These are phyloP conservation scores for Scutellaria minor DNA, from an alignment of 257 asterid species.

Conservation along the genomic window DNA sequence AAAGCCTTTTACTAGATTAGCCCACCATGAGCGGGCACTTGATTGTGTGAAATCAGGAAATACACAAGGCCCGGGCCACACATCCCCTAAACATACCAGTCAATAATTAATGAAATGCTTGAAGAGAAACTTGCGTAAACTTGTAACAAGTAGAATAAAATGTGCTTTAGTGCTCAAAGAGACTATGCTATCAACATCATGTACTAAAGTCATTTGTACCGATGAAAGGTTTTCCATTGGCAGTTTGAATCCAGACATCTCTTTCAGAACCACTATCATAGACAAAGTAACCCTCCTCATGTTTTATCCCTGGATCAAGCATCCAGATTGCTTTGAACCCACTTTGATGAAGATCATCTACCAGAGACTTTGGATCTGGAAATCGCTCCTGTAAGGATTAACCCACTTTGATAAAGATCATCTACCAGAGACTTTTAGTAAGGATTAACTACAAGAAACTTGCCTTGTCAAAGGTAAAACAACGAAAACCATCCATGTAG, in stretches of 20 bases:
- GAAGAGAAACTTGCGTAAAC: slow-evolving; percentile 5
- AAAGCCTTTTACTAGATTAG: slow-evolving; percentile 81
- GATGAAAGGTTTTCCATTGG: slow-evolving; percentile 72
- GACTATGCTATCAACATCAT: not conserved
- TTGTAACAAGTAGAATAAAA: not conserved
- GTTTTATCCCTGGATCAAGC: slow-evolving; percentile 97
- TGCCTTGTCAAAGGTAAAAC: slow-evolving; percentile 92
- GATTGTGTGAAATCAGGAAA: slow-evolving; percentile 91
- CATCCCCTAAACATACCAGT: slow-evolving; percentile 65
- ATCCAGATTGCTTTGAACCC: slow-evolving; percentile 99
- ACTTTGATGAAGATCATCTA: slow-evolving; percentile 69
- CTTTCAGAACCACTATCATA: slow-evolving; percentile 84
- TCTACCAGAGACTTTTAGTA: slow-evolving; percentile 72
- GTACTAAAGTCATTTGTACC: slow-evolving; percentile 50
- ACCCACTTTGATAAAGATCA: slow-evolving; percentile 79
- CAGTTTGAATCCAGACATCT: slow-evolving; percentile 84
- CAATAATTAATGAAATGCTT: slow-evolving; percentile 30
- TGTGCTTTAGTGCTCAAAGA: not conserved
- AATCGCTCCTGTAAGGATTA: slow-evolving; percentile 64
- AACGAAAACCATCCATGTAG: slow-evolving; percentile 97
- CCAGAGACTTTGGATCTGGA: slow-evolving; percentile 82
- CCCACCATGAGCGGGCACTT: slow-evolving; percentile 92
- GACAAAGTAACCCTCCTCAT: slow-evolving; percentile 82
- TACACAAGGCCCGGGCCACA: slow-evolving; percentile 99
- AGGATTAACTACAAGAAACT: slow-evolving; percentile 28